Evolutionary conservation across 768 basidiomycete genomes (phyloP).

Genomic region (Boletus sp.): DNA sequence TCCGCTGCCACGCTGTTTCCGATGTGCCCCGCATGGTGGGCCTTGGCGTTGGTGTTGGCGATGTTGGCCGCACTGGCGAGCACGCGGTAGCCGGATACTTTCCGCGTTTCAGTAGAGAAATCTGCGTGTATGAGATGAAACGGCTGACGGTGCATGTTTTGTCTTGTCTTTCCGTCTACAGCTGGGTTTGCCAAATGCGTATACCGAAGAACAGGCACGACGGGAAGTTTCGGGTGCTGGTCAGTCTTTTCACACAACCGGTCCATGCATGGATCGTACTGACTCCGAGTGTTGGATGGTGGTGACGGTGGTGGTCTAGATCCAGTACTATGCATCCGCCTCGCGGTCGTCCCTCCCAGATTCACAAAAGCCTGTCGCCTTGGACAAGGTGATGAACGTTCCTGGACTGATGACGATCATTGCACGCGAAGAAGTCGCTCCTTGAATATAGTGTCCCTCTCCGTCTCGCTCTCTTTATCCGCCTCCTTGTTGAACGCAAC

Average conservation of each 20-base stretch:
- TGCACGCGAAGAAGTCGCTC: conserved; percentile 34
- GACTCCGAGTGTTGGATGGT: neutral
- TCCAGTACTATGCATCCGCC: conserved; percentile 60
- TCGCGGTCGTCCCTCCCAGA: conserved; percentile 51
- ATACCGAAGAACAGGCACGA: conserved; percentile 47
- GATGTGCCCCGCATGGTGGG: too few relatives aligned
- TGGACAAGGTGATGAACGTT: conserved; percentile 57
- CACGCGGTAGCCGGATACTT: neutral
- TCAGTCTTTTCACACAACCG: conserved; percentile 28
- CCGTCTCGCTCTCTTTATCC: neutral
- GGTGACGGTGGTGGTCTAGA: conserved; percentile 35
- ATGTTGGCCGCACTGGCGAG: neutral
- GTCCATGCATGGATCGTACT: neutral
- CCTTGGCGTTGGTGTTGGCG: neutral
- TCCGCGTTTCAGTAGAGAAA: neutral
- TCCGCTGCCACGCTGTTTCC: too few relatives aligned
- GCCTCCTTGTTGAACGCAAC: neutral
- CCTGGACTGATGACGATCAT: conserved; percentile 77
- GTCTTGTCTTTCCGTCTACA: conserved; percentile 19
- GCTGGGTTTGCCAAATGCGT: conserved; percentile 64
- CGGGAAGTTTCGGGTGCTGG: conserved; percentile 58
- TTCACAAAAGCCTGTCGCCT: conserved; percentile 57
- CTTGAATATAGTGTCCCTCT: conserved; percentile 12
- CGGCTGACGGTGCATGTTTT: conserved; percentile 1
- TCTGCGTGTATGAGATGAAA: neutral